These are phyloP conservation scores for Ajuga reptans DNA, from an alignment of 305 asterid genomes.

Conservation along the genomic window DNA sequence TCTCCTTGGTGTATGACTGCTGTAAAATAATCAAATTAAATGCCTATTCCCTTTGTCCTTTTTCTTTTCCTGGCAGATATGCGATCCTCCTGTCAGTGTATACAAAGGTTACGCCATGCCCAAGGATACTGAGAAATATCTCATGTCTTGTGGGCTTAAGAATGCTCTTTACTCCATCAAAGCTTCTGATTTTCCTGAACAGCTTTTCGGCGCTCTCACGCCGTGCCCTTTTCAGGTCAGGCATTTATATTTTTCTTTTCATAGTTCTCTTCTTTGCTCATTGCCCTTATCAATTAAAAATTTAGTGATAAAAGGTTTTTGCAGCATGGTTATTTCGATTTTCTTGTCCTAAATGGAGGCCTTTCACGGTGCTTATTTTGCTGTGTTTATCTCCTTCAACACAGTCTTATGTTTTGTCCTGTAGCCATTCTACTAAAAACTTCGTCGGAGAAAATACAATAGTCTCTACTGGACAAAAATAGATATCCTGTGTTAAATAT, in stretches of 20 bases:
- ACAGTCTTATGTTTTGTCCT: background rate
- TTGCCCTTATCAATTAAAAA: background rate
- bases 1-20: background rate
- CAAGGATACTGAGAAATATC: constrained; percentile 81
- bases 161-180: constrained; percentile 78
- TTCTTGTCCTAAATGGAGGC: background rate
- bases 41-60: constrained; percentile 6
- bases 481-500: background rate
- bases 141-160: constrained; percentile 71
- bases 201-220: constrained; percentile 69
- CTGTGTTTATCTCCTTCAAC: background rate
- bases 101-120: constrained; percentile 80
- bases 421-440: background rate
- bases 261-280: background rate
- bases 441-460: background rate
- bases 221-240: constrained; percentile 73
- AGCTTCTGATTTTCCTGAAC: constrained; percentile 68
- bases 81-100: constrained; percentile 90
- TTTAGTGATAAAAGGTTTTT: background rate
- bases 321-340: background rate
- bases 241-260: background rate
- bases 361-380: background rate
- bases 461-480: background rate
- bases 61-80: constrained; percentile 42
- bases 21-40: constrained; percentile 13